Conservation (phyloP, 202 grass and related monocot species). For the Bolboschoenoplectus hybrid region DNA sequence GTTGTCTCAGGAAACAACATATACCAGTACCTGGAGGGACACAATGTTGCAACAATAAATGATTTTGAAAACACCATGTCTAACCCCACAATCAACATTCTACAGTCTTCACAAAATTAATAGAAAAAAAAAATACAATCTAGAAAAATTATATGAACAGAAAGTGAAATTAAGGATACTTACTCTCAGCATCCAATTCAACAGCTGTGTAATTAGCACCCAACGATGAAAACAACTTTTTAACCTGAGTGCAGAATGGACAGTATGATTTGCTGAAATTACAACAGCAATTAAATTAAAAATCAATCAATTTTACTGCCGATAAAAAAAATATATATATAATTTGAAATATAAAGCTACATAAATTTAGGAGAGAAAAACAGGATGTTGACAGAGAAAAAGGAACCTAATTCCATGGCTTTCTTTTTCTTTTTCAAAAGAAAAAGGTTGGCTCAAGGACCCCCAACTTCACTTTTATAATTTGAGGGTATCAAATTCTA, state of each 20-base stretch:
- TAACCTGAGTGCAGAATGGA: slow-evolving; percentile 58
- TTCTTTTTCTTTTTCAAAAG: background rate
- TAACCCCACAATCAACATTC: background rate
- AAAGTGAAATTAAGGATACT: slow-evolving; percentile 29
- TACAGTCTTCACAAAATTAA: background rate
- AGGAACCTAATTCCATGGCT: background rate
- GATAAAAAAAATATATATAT: background rate
- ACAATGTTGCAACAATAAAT: background rate
- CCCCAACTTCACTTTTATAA: background rate
- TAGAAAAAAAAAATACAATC: background rate
- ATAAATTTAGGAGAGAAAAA: background rate
- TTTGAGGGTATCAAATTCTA: slow-evolving; percentile 4
- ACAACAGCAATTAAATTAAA: background rate
- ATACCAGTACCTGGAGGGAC: background rate
- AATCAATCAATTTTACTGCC: background rate
- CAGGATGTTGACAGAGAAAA: background rate
- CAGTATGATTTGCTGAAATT: slow-evolving; percentile 64
- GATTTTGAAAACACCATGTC: background rate
- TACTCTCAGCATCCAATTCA: slow-evolving; percentile 73
- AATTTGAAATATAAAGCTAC: background rate
- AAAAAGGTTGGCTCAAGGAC: background rate
- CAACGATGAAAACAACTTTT: slow-evolving; percentile 54
- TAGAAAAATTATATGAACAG: background rate
- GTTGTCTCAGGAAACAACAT: background rate
- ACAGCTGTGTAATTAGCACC: slow-evolving; percentile 55